These are phyloP conservation scores for Aureobasidium sp. DNA, from an alignment of 2,329 filamentous ascomycete species.

Conservation along the genomic window DNA sequence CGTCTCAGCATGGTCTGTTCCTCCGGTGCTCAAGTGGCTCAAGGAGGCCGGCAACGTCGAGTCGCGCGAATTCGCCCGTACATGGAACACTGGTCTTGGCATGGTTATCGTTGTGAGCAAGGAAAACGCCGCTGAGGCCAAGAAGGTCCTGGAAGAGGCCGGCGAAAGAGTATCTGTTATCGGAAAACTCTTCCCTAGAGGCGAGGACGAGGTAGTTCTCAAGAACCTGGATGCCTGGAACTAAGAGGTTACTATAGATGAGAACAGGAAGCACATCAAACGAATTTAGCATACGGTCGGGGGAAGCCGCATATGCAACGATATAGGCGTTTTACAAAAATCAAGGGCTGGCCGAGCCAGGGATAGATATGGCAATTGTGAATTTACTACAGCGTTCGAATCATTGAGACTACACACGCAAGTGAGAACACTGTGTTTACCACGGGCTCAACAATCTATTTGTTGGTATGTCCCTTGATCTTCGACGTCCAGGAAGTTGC, in stretches of 20 bases:
- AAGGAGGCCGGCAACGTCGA: slow-evolving; percentile 65
- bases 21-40: slow-evolving; percentile 80
- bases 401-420: not conserved
- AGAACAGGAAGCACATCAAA: not conserved
- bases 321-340: slow-evolving; percentile 9
- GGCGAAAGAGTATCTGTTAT: slow-evolving; percentile 74
- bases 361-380: slow-evolving; percentile 7
- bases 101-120: slow-evolving; percentile 81
- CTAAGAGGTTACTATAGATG: not conserved
- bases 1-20: slow-evolving; percentile 65
- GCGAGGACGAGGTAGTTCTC: slow-evolving; percentile 22
- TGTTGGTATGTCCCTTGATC: not conserved
- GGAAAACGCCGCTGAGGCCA: slow-evolving; percentile 55
- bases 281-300: not conserved
- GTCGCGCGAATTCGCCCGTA: slow-evolving; percentile 74
- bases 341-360: not conserved
- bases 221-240: slow-evolving; percentile 16
- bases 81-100: slow-evolving; percentile 90
- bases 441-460: not conserved
- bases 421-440: not conserved
- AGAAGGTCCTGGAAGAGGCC: slow-evolving; percentile 52
- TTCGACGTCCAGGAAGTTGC: not conserved
- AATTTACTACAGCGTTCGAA: not conserved
- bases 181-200: slow-evolving; percentile 59
- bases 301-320: not conserved